Percentiles rank a stretch among this genome's conserved stretches.
phyloP scores from a whole-genome alignment of 2,329 filamentous ascomycete genomes.

The Aspergillus uvarum region DNA sequence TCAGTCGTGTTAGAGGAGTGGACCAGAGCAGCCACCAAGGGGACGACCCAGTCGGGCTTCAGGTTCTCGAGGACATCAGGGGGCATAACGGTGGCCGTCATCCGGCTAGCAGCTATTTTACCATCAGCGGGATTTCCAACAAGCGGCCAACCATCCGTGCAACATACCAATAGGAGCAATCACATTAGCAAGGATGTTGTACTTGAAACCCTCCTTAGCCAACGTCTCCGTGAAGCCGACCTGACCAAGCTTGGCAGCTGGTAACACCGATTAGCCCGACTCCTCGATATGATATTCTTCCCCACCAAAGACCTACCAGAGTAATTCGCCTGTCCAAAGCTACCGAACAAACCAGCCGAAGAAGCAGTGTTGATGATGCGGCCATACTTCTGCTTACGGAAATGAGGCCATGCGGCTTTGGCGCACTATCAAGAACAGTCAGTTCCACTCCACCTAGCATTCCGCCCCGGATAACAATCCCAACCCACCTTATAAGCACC shows the following conservation, averaged over 20 bases:
- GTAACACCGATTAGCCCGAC: constrained; percentile 18
- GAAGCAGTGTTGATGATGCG: constrained; percentile 95
- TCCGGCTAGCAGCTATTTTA: constrained; percentile 74
- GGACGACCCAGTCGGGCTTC: constrained; percentile 93
- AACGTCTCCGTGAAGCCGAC: constrained; percentile 98
- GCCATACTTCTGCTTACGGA: constrained; percentile 98
- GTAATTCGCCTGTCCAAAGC: constrained; percentile 95
- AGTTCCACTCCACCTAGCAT: background rate
- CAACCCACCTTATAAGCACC: constrained; percentile 76
- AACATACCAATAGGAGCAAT: constrained; percentile 75
- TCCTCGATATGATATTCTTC: background rate
- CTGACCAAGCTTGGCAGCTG: constrained; percentile 87
- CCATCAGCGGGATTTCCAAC: background rate
- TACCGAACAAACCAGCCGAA: constrained; percentile 92
- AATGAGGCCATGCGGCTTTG: constrained; percentile 92
- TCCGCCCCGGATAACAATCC: background rate
- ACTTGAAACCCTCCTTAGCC: constrained; percentile 95
- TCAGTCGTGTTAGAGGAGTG: constrained; percentile 82
- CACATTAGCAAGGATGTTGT: constrained; percentile 94
- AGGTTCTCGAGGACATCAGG: constrained; percentile 83
- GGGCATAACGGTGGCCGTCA: constrained; percentile 94
- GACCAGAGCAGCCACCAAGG: constrained; percentile 81
- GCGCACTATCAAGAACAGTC: constrained; percentile 58
- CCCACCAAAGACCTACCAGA: constrained; percentile 55
- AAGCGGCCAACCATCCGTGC: background rate